Conservation (phyloP, 192 early-diverging fungal species). For the Obelidium mucronatum region DNA sequence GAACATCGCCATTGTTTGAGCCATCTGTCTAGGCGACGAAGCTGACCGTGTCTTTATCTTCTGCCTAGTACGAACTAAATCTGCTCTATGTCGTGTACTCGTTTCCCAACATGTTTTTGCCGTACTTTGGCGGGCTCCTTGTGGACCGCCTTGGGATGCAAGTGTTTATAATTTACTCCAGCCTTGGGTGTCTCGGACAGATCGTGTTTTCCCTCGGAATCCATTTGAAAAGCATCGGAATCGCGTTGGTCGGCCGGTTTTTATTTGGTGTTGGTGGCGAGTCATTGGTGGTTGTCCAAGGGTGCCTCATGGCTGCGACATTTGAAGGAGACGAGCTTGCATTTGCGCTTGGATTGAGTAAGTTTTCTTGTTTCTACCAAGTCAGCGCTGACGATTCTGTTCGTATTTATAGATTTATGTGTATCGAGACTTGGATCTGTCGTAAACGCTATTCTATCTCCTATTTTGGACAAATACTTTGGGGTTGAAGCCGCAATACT, state of each 20-base stretch:
- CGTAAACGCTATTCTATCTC: conserved; percentile 58
- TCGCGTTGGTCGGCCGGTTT: conserved; percentile 57
- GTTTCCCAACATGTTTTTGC: conserved; percentile 72
- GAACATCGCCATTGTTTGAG: background rate
- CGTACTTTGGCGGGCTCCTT: conserved; percentile 65
- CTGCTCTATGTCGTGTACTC: conserved; percentile 69
- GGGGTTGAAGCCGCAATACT: conserved; percentile 47
- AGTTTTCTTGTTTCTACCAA: conserved; percentile 22
- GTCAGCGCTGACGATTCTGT: too few species aligned
- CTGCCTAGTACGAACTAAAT: conserved; percentile 65
- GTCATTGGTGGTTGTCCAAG: conserved; percentile 57
- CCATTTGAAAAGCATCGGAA: conserved; percentile 43
- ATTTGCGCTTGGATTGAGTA: conserved; percentile 62
- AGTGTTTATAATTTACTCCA: conserved; percentile 61
- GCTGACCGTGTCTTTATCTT: too few species aligned
- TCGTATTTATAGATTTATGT: conserved; percentile 62
- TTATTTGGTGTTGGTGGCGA: conserved; percentile 63
- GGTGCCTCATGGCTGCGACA: conserved; percentile 54
- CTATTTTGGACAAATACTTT: conserved; percentile 45
- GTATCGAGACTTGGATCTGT: conserved; percentile 62
- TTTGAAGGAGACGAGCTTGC: conserved; percentile 57
- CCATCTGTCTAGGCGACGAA: background rate
- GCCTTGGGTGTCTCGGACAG: conserved; percentile 62
- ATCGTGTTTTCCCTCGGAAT: conserved; percentile 67
- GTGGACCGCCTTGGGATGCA: conserved; percentile 62